Percentiles rank a stretch among this genome's conserved stretches.
Evolutionary conservation across 1,284 basidiomycete genomes (phyloP).

Genomic region (Naganishia sp.): DNA sequence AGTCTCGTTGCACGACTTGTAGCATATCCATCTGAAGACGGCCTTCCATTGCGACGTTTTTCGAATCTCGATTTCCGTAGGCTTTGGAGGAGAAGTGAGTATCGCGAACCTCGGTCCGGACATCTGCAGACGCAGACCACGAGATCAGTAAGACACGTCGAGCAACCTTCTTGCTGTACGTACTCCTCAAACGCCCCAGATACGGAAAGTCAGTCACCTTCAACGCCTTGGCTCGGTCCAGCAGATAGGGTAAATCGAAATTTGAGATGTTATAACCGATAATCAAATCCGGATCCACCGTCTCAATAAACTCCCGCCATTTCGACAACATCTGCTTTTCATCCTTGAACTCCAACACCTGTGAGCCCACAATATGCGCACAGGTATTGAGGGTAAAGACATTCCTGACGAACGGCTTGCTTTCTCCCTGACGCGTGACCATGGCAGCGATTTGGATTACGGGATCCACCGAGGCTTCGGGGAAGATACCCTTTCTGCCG

Average conservation of each 20-base stretch:
- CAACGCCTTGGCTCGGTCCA: conserved; percentile 82
- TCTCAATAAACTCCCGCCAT: conserved; percentile 82
- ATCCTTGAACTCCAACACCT: conserved; percentile 80
- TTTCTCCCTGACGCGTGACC: conserved; percentile 92
- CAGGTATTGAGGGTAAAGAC: conserved; percentile 94
- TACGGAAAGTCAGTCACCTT: conserved; percentile 70
- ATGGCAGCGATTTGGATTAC: conserved; percentile 97
- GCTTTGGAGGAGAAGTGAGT: conserved; percentile 96
- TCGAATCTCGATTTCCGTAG: conserved; percentile 91
- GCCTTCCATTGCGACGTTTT: conserved; percentile 84
- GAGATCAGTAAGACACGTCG: conserved; percentile 16
- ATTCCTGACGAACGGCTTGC: conserved; percentile 87
- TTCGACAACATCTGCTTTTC: conserved; percentile 71
- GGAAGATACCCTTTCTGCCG: conserved; percentile 91
- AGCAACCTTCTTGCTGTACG: conserved; percentile 36
- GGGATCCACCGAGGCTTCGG: conserved; percentile 81
- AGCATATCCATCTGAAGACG: conserved; percentile 88
- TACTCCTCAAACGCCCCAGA: conserved; percentile 76
- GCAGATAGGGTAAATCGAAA: conserved; percentile 91
- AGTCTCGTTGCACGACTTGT: conserved; percentile 94
- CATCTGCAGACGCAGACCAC: conserved; percentile 56
- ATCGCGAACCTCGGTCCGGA: conserved; percentile 76
- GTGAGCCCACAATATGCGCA: conserved; percentile 88
- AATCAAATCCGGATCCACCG: conserved; percentile 87
- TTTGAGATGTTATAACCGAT: conserved; percentile 90